Evolutionary conservation across 2,329 filamentous ascomycete genomes (phyloP).

Genomic region (Pseudogymnoascus sp.): DNA sequence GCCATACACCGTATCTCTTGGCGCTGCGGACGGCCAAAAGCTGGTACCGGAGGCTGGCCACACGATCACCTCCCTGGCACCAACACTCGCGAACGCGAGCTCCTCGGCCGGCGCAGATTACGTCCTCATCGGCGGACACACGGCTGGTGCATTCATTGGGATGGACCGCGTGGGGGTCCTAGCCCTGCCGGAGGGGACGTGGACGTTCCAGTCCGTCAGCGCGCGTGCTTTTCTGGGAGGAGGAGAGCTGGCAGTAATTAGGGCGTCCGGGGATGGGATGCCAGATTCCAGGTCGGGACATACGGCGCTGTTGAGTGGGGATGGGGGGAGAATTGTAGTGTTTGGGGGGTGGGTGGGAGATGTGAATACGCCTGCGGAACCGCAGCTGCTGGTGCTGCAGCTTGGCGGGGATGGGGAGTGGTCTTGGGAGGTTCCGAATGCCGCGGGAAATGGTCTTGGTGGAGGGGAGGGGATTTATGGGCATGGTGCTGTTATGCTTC

Average conservation of each 20-base stretch:
- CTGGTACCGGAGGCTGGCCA: conserved; percentile 83
- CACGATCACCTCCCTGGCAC: conserved; percentile 66
- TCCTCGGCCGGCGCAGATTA: conserved; percentile 62
- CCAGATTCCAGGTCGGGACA: conserved; percentile 86
- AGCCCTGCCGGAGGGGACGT: conserved; percentile 77
- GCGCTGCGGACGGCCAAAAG: conserved; percentile 48
- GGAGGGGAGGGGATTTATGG: conserved; percentile 49
- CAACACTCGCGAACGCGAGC: conserved; percentile 63
- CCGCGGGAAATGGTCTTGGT: conserved; percentile 36
- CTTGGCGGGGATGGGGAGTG: conserved; percentile 66
- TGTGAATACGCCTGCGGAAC: conserved; percentile 65
- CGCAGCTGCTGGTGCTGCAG: conserved; percentile 72
- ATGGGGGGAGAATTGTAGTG: conserved; percentile 71
- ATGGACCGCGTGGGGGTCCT: conserved; percentile 88
- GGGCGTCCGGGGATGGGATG: conserved; percentile 23
- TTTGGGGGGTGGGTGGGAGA: conserved; percentile 92
- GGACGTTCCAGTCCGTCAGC: conserved; percentile 70
- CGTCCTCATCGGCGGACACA: conserved; percentile 81
- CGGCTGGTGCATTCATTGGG: conserved; percentile 77
- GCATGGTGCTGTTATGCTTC: conserved; percentile 57
- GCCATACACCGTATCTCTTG: conserved; percentile 40
- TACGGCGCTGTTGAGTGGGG: conserved; percentile 71
- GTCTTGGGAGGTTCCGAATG: conserved; percentile 60
- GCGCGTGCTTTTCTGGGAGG: conserved; percentile 35
- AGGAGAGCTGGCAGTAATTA: conserved; percentile 46